These are phyloP conservation scores for Fallopia convolvulus DNA, from an alignment of 148 eudicot species.

Conservation along the genomic window DNA sequence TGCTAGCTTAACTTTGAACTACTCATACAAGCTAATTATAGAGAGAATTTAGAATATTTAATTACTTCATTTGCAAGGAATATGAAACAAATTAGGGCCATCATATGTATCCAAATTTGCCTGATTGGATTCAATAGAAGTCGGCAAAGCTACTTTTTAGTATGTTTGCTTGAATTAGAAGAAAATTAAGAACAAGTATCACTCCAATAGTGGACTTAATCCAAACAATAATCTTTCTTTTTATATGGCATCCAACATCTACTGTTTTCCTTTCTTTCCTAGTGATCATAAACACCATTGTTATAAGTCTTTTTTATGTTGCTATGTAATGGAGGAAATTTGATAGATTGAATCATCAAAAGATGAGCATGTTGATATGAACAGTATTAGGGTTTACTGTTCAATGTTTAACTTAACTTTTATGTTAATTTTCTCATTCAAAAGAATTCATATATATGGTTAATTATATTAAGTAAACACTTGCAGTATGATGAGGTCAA, in stretches of 20 bases:
- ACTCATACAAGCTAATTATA: neutral
- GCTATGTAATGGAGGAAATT: neutral
- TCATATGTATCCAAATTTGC: neutral
- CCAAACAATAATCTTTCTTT: neutral
- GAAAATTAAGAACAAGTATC: neutral
- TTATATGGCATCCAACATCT: too few relatives aligned
- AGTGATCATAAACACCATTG: too few relatives aligned
- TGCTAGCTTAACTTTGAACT: neutral
- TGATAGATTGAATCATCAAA: neutral
- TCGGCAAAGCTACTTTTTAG: neutral
- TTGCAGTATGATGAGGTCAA: constrained; percentile 9
- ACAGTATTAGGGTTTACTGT: neutral
- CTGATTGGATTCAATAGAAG: neutral
- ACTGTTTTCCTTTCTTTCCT: too few relatives aligned
- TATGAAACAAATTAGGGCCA: neutral
- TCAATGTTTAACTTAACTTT: too few relatives aligned
- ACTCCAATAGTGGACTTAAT: neutral
- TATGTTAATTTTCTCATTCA: neutral
- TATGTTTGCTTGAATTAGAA: neutral
- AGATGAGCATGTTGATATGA: neutral
- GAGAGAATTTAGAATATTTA: neutral
- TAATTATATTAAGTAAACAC: neutral
- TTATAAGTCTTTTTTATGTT: neutral
- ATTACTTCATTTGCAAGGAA: neutral
- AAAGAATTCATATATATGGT: neutral